Conservation (phyloP, 352 stramenopile genomes). For the Phytophthora sp. region DNA sequence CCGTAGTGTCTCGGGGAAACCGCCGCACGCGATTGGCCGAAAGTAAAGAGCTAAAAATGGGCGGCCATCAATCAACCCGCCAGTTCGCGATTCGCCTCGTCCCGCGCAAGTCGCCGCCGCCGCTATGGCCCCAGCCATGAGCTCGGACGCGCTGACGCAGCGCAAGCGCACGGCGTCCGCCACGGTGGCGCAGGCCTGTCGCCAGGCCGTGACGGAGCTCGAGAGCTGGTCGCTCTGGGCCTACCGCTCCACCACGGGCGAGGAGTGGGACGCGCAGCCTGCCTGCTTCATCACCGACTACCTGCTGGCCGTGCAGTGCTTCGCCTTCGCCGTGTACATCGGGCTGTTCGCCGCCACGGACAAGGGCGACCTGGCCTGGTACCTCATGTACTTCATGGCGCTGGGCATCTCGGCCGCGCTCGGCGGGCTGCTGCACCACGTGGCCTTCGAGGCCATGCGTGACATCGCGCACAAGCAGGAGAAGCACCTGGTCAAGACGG, state of each 20-base stretch:
- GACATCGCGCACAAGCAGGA: slow-evolving; percentile 78
- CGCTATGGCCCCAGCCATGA: slow-evolving; percentile 7
- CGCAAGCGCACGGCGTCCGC: slow-evolving; percentile 28
- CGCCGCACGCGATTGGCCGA: too few species aligned
- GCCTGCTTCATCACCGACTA: slow-evolving; percentile 91
- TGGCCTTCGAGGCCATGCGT: slow-evolving; percentile 78
- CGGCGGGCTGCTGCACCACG: slow-evolving; percentile 80
- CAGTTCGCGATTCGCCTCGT: too few species aligned
- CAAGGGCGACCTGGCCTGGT: slow-evolving; percentile 65
- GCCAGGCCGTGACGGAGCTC: slow-evolving; percentile 69
- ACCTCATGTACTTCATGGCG: slow-evolving; percentile 88
- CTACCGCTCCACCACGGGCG: slow-evolving; percentile 73
- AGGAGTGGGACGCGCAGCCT: slow-evolving; percentile 87
- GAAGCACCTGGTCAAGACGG: slow-evolving; percentile 66
- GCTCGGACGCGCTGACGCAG: slow-evolving; percentile 5
- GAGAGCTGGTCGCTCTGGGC: slow-evolving; percentile 85
- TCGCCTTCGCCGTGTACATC: slow-evolving; percentile 81
- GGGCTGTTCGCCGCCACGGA: slow-evolving; percentile 70
- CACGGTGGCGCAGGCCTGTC: slow-evolving; percentile 60
- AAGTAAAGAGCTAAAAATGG: too few species aligned
- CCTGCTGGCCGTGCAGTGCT: slow-evolving; percentile 83
- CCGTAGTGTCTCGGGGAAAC: too few species aligned
- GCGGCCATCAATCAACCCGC: too few species aligned
- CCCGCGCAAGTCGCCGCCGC: not conserved
- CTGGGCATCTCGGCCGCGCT: slow-evolving; percentile 81